Percentiles rank a stretch among this genome's conserved stretches.
Evolutionary conservation across 192 early-diverging fungal species (phyloP).

Genomic region (Borealophlyctis nickersoniae): DNA sequence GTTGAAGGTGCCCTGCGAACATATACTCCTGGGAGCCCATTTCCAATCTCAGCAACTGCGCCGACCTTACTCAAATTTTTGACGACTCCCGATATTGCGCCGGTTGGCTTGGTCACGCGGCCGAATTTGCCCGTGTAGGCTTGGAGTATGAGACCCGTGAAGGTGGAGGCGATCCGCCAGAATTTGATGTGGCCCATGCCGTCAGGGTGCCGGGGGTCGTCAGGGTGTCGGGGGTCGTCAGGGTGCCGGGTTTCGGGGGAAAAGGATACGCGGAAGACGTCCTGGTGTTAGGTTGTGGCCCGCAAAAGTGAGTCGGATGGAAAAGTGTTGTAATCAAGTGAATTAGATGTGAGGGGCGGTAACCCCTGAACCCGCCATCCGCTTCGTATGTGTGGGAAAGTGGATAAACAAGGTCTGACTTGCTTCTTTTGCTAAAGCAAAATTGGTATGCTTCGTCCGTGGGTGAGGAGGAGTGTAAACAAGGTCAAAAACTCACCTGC

Average conservation of each 20-base stretch:
- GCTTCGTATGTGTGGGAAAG: too few species aligned
- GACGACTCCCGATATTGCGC: conserved; percentile 56
- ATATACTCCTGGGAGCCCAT: conserved; percentile 64
- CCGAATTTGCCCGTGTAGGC: conserved; percentile 64
- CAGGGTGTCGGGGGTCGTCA: conserved; percentile 62
- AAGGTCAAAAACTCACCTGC: conserved; percentile 31
- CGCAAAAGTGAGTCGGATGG: not conserved
- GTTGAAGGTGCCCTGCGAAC: conserved; percentile 43
- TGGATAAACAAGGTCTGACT: not conserved
- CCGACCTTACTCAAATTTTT: conserved; percentile 60
- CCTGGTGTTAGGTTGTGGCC: conserved; percentile 25
- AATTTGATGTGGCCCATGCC: conserved; percentile 71
- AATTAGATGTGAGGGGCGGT: too few species aligned
- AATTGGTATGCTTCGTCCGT: not conserved
- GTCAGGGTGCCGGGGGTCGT: too few species aligned
- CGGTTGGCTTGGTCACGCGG: conserved; percentile 53
- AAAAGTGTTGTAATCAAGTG: not conserved
- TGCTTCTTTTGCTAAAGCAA: not conserved
- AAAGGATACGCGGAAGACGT: conserved; percentile 55
- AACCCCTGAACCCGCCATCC: too few species aligned
- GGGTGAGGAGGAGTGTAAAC: not conserved
- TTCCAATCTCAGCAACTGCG: conserved; percentile 58
- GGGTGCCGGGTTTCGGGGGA: conserved; percentile 47
- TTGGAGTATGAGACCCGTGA: conserved; percentile 63
- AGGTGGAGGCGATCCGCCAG: conserved; percentile 59